Evolutionary conservation across 208 protist species (phyloP).

Genomic region (Willaertia magna): DNA sequence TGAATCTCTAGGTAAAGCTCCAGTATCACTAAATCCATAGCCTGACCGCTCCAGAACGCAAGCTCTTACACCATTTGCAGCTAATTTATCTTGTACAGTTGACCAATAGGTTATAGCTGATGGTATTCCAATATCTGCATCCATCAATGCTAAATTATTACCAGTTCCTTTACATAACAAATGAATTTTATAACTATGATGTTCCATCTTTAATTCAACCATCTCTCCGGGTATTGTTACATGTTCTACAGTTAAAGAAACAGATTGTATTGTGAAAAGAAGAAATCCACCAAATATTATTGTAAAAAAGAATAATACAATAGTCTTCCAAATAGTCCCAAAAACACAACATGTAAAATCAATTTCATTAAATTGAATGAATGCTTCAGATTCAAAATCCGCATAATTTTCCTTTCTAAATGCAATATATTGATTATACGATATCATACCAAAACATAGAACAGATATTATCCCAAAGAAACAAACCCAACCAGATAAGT

Average conservation of each 20-base stretch:
- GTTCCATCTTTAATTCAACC: background rate
- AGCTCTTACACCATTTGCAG: background rate
- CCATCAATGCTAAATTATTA: background rate
- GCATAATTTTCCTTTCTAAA: background rate
- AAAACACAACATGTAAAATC: background rate
- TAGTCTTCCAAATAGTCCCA: background rate
- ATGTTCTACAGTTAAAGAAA: background rate
- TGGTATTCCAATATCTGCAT: background rate
- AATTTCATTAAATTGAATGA: background rate
- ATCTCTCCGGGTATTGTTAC: background rate
- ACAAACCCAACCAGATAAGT: background rate
- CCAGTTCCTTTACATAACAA: background rate
- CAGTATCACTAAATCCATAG: background rate
- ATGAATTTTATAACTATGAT: background rate
- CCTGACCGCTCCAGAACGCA: background rate
- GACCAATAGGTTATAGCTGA: background rate
- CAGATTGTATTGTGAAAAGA: background rate
- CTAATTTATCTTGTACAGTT: background rate
- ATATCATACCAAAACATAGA: background rate
- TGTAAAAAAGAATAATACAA: background rate
- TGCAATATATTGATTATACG: background rate
- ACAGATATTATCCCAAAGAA: background rate
- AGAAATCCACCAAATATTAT: background rate
- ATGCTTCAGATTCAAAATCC: background rate
- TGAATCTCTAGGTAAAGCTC: background rate